Evolutionary conservation across 345 rosid species (phyloP), one percentile per base, ranked within the genome.

Genomic region (Heritiera littoralis): DNA sequence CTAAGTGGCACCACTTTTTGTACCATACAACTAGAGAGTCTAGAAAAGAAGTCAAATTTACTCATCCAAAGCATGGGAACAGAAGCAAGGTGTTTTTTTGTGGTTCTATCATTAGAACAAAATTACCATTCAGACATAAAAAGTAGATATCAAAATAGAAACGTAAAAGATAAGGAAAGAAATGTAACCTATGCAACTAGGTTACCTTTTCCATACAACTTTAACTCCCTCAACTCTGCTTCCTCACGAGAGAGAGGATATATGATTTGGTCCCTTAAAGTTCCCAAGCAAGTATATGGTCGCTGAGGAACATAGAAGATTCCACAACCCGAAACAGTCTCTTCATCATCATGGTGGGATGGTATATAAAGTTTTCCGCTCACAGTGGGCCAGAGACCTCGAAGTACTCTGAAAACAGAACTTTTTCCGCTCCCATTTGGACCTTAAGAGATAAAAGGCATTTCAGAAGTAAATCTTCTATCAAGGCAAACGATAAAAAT

Each of bases 341-440:
- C 89, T 85, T 89, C 87, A 77, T 77, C 79, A 65, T 84, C 84
- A 80, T 81, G 81, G 76, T 88, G 89, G 13, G 88, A 85, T 83
- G 98, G 99, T 82, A 87, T 94, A 48, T 86, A 66, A 59, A 94
- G 91, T 66, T 67, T 87, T 82, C 99, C 99, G 75, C 92, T 92
- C 23, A 83, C 94, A 77, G 88, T 85, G 23, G 99, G 99, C 99
- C 99, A 96, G 74, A 94, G 92, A 83, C 94, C 94, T 83, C 92
- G 84, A 76, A 96, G 97, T 77, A 90, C 95, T 88, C 99, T 92
- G 90, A 96, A 96, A 72, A 96, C 83, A 58, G 98, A 94, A 83
- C 98, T 96, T 82, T 96, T 96, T 67, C 99, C 99, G 45, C 99
- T 92, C 52, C 99, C 99, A 51, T 94, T 96, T 52, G 99, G 99